A percentile compares a stretch with the other conserved stretches of the same genome.
Evolutionary conservation across 1,139 yeast species (phyloP).

Genomic region (Insectozyma bohioensis): DNA sequence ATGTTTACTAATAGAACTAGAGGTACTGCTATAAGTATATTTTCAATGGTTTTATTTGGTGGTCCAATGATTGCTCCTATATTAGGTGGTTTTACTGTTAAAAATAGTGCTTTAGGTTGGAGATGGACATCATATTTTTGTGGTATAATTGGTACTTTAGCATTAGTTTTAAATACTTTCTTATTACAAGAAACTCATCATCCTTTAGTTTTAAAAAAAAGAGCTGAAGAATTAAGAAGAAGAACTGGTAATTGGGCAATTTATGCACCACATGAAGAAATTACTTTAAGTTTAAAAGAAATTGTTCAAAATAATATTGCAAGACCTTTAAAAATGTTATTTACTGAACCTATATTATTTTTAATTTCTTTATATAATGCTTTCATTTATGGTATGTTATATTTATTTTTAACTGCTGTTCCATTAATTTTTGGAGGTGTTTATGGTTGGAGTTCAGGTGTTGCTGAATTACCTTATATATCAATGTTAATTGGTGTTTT

Average conservation of each 20-base stretch:
- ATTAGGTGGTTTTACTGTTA: conserved; percentile 35
- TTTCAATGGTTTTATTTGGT: conserved; percentile 40
- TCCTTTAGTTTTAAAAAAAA: conserved; percentile 51
- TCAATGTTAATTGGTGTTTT: conserved; percentile 62
- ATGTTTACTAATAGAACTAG: conserved; percentile 32
- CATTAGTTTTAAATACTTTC: conserved; percentile 29
- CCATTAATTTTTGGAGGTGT: conserved; percentile 69
- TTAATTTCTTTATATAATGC: conserved; percentile 74
- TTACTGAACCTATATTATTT: conserved; percentile 71
- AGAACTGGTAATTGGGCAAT: conserved; percentile 72
- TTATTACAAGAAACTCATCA: conserved; percentile 51
- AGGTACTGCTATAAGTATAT: conserved; percentile 36
- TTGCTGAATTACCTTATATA: conserved; percentile 62
- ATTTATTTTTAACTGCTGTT: conserved; percentile 73
- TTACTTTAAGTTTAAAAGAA: conserved; percentile 58
- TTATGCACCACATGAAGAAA: conserved; percentile 79
- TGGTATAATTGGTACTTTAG: conserved; percentile 46
- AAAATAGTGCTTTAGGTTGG: conserved; percentile 46
- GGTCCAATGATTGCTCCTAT: conserved; percentile 50
- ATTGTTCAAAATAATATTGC: conserved; percentile 67
- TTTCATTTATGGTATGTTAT: conserved; percentile 80
- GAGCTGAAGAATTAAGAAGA: conserved; percentile 62
- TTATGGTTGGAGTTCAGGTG: conserved; percentile 54
- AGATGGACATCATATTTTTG: conserved; percentile 59
- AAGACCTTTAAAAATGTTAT: conserved; percentile 69